Evolutionary conservation across 257 asterid genomes (phyloP).

Genomic region (Avicennia marina): DNA sequence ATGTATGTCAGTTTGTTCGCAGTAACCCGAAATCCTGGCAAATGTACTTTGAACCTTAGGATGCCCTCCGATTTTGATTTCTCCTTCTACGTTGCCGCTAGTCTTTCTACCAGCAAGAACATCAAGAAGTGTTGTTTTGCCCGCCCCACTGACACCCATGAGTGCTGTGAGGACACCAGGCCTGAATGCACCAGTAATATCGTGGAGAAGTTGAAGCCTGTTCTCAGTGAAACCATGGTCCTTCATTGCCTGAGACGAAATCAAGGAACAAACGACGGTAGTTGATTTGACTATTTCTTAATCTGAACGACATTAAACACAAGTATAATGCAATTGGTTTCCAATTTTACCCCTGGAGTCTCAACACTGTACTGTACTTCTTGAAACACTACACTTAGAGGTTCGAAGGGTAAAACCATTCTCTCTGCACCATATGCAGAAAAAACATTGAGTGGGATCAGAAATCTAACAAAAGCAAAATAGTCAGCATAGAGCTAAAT

Average conservation of each 20-base stretch:
- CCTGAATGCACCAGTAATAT: conserved; percentile 42
- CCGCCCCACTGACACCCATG: conserved; percentile 72
- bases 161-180: conserved; percentile 55
- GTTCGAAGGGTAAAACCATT: conserved; percentile 43
- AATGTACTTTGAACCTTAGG: conserved; percentile 53
- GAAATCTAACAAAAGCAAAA: background rate
- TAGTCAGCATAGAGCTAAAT: background rate
- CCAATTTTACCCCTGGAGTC: conserved; percentile 35
- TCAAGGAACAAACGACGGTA: background rate
- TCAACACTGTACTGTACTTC: conserved; percentile 54
- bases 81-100: conserved; percentile 46
- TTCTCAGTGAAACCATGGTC: conserved; percentile 35
- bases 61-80: conserved; percentile 45
- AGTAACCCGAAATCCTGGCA: conserved; percentile 49
- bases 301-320: background rate
- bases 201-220: conserved; percentile 38
- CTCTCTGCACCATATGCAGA: conserved; percentile 29
- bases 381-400: conserved; percentile 40
- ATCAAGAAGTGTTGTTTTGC: conserved; percentile 56
- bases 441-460: background rate
- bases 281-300: conserved; percentile 2
- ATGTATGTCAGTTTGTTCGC: conserved; percentile 55
- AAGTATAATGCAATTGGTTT: background rate
- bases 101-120: conserved; percentile 57
- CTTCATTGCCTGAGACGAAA: conserved; percentile 36